Evolutionary conservation across 2,329 filamentous ascomycete species (phyloP).

Genomic region (Penicillium sp.): DNA sequence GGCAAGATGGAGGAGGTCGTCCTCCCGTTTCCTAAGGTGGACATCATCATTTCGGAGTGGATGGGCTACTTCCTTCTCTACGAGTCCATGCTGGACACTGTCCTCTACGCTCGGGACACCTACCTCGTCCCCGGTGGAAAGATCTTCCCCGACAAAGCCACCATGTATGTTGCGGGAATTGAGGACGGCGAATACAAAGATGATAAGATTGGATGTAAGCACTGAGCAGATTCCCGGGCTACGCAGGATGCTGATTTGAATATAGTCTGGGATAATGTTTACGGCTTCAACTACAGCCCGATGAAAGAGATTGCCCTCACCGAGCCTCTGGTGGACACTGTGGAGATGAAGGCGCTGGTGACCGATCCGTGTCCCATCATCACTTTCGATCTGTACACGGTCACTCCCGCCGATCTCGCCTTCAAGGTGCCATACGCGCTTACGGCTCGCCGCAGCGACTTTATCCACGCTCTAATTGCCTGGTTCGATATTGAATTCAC

Average conservation of each 20-base stretch:
- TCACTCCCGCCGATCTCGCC: conserved; percentile 72
- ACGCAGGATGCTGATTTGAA: conserved; percentile 19
- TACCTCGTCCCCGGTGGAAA: conserved; percentile 81
- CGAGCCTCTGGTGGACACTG: conserved; percentile 94
- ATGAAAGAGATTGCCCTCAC: conserved; percentile 90
- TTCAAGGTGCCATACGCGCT: conserved; percentile 77
- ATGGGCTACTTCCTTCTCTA: conserved; percentile 99
- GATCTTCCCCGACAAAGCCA: conserved; percentile 98
- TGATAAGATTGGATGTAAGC: conserved; percentile 97
- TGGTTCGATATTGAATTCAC: conserved; percentile 99
- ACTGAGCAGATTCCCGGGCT: conserved; percentile 1
- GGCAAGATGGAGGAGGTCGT: conserved; percentile 99
- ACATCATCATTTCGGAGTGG: conserved; percentile 99
- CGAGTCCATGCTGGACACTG: conserved; percentile 98
- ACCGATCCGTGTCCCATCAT: conserved; percentile 83
- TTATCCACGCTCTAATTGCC: conserved; percentile 89
- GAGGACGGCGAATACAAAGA: conserved; percentile 99
- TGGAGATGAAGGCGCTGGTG: conserved; percentile 94
- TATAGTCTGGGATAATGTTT: conserved; percentile 97
- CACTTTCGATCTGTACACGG: conserved; percentile 88
- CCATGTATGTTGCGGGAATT: conserved; percentile 92
- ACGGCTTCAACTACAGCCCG: conserved; percentile 93
- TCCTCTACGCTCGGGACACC: conserved; percentile 89
- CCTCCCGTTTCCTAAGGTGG: conserved; percentile 88
- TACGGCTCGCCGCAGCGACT: conserved; percentile 76